Percentiles rank a stretch among this genome's conserved stretches.
phyloP scores from a whole-genome alignment of 1,284 basidiomycete species.

The Puccinia coronata region DNA sequence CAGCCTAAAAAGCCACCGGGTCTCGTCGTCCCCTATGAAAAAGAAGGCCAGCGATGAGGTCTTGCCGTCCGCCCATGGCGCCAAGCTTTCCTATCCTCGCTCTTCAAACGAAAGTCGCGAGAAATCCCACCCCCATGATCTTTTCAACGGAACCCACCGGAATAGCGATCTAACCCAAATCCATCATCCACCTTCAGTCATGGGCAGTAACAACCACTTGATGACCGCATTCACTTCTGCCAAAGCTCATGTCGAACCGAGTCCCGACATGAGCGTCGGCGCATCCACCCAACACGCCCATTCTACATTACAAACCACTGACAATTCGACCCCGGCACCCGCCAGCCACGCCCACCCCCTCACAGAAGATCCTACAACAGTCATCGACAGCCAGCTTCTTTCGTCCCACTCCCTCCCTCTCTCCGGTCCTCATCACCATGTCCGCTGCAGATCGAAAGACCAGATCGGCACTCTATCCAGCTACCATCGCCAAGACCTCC shows the following conservation, averaged over 20 bases:
- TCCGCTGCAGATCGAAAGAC: constrained; percentile 27
- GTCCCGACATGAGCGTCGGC: constrained; percentile 10
- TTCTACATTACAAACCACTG: neutral
- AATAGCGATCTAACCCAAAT: neutral
- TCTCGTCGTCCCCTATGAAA: constrained; percentile 6
- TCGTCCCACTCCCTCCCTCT: constrained; percentile 7
- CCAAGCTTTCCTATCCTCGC: constrained; percentile 10
- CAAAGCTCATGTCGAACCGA: neutral
- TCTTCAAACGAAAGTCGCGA: constrained; percentile 24
- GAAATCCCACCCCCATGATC: neutral
- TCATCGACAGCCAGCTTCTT: constrained; percentile 7
- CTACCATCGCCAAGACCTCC: neutral
- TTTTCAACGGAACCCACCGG: neutral
- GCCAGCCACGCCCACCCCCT: neutral
- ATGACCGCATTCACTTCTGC: neutral
- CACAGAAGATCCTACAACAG: neutral
- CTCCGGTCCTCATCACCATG: neutral
- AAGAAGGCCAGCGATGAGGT: constrained; percentile 43
- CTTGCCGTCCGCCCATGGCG: neutral
- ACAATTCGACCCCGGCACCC: neutral
- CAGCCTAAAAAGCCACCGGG: constrained; percentile 23
- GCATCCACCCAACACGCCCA: constrained; percentile 20
- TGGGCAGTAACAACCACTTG: neutral
- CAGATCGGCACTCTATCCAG: neutral
- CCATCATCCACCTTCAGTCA: constrained; percentile 3